Evolutionary conservation across 192 early-diverging fungal species (phyloP).

Genomic region (Rhizophagus sp.): DNA sequence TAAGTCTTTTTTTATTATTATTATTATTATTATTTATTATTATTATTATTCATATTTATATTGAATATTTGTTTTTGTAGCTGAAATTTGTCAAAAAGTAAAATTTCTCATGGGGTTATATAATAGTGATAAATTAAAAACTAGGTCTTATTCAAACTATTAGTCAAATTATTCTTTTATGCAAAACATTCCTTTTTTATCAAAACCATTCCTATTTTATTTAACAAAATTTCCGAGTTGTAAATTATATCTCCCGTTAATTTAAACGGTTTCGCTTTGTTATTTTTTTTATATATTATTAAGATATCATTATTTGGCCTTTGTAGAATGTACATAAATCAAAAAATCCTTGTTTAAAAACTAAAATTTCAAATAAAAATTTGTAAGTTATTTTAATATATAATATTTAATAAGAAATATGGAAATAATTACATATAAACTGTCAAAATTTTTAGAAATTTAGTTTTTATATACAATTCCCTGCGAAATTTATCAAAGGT

Average conservation of each 20-base stretch:
- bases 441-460: too few species aligned
- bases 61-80: background rate
- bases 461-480: too few species aligned
- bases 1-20: conserved; percentile 33
- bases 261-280: background rate
- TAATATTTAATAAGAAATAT: too few species aligned
- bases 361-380: too few species aligned
- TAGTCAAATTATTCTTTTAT: background rate
- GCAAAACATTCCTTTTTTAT: background rate
- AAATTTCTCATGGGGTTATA: conserved; percentile 8
- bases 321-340: conserved; percentile 13
- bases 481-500: too few species aligned
- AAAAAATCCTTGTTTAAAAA: too few species aligned
- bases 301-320: background rate
- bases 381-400: too few species aligned
- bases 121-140: conserved; percentile 18
- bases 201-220: background rate
- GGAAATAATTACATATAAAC: too few species aligned
- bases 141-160: background rate
- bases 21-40: background rate
- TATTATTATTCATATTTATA: background rate
- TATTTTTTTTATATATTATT: conserved; percentile 4
- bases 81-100: conserved; percentile 20
- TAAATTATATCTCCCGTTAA: conserved; percentile 6
- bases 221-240: conserved; percentile 13